These are phyloP conservation scores for Hericium rajendrae DNA, from an alignment of 768 basidiomycete species.

Conservation along the genomic window DNA sequence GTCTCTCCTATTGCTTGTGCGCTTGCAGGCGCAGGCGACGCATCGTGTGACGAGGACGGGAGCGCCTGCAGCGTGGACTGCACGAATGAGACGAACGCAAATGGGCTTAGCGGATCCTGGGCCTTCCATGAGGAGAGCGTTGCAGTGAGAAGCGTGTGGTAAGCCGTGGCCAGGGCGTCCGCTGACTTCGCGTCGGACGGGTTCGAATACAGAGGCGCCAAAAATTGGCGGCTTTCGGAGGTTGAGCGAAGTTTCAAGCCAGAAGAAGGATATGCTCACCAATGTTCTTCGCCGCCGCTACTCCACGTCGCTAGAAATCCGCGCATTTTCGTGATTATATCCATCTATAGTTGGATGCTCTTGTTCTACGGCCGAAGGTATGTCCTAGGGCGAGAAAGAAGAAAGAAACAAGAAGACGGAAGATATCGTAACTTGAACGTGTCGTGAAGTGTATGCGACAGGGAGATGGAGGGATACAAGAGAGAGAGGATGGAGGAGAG, in stretches of 20 bases:
- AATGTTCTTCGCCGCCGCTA: conserved; percentile 10
- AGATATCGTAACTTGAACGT: neutral
- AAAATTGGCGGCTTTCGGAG: conserved; percentile 43
- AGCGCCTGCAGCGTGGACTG: conserved; percentile 48
- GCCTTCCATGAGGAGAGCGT: conserved; percentile 49
- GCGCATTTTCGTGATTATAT: conserved; percentile 7
- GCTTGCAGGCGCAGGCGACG: conserved; percentile 29
- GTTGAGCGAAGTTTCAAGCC: neutral
- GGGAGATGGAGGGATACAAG: neutral
- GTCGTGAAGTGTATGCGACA: neutral
- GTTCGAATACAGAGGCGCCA: conserved; percentile 52
- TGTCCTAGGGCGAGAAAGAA: neutral
- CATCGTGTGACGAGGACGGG: conserved; percentile 52
- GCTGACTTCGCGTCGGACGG: conserved; percentile 40
- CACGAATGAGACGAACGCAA: conserved; percentile 52
- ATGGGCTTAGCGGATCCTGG: conserved; percentile 34
- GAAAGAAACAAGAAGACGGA: neutral
- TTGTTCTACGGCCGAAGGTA: neutral
- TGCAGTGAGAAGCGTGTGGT: conserved; percentile 58
- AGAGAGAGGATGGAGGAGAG: neutral
- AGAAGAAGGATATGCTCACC: conserved; percentile 3
- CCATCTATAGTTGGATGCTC: conserved; percentile 2
- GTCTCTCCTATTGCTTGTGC: conserved; percentile 50
- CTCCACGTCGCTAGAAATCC: conserved; percentile 11
- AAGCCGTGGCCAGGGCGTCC: conserved; percentile 54